Percentiles rank a stretch among this genome's conserved stretches.
phyloP scores from a whole-genome alignment of 768 basidiomycete genomes.

The Mycena belliarum region DNA sequence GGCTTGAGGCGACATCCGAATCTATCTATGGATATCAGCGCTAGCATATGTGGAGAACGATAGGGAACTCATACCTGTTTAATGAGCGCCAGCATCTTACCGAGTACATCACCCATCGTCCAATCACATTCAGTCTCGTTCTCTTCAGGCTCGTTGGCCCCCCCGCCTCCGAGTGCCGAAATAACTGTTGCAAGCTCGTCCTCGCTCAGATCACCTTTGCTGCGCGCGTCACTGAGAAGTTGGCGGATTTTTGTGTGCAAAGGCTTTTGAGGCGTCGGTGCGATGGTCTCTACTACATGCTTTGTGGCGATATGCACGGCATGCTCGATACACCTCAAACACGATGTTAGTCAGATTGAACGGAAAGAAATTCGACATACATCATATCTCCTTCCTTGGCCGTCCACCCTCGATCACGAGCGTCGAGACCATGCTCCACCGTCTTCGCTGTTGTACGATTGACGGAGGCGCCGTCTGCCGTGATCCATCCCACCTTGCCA shows the following conservation, averaged over 20 bases:
- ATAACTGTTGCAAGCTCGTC: neutral
- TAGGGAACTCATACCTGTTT: neutral
- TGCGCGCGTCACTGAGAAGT: neutral
- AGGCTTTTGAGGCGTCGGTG: constrained; percentile 4
- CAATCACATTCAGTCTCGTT: constrained; percentile 1
- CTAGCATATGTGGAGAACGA: too few species aligned
- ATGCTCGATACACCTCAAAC: constrained; percentile 17
- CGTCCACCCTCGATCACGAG: constrained; percentile 1
- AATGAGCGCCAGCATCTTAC: constrained; percentile 1
- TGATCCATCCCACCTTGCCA: constrained; percentile 7
- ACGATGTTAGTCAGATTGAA: too few species aligned
- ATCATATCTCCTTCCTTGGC: constrained; percentile 5
- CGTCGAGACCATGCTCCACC: neutral
- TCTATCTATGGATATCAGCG: constrained; percentile 1
- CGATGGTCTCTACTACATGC: constrained; percentile 6
- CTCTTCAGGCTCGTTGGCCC: neutral
- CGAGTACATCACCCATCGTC: neutral
- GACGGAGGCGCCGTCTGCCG: constrained; percentile 16
- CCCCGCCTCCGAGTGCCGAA: neutral
- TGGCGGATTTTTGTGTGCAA: constrained; percentile 7
- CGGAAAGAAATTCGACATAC: neutral
- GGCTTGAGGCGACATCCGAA: constrained; percentile 22
- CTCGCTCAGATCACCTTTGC: neutral
- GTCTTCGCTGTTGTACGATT: constrained; percentile 8
- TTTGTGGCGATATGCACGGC: constrained; percentile 10